Evolutionary conservation across 1,139 yeast genomes (phyloP).

Genomic region (Eremothecium sinecaudum): DNA sequence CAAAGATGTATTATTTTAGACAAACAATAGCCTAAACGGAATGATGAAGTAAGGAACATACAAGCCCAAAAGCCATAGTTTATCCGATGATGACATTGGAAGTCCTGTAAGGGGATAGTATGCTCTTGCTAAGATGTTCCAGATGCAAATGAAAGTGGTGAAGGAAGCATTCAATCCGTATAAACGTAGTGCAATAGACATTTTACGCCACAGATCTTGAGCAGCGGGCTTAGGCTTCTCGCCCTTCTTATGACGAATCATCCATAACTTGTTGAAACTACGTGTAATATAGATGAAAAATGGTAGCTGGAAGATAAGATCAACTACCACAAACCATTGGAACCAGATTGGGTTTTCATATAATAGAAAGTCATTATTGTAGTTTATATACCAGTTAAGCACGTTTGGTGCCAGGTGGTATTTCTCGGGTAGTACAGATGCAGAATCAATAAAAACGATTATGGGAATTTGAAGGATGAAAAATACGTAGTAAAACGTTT

Average conservation of each 20-base stretch:
- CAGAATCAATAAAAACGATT: constrained; percentile 65
- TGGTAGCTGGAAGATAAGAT: constrained; percentile 68
- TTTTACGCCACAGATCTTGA: constrained; percentile 3
- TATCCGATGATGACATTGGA: constrained; percentile 15
- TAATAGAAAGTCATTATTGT: constrained; percentile 65
- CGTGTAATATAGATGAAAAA: constrained; percentile 37
- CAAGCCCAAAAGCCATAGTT: constrained; percentile 16
- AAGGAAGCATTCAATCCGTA: constrained; percentile 27
- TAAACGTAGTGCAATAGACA: constrained; percentile 14
- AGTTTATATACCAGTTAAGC: constrained; percentile 47
- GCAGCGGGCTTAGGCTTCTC: constrained; percentile 9
- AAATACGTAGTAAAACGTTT: constrained; percentile 4
- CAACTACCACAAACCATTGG: constrained; percentile 57
- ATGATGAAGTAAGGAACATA: constrained; percentile 26
- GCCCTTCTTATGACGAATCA: constrained; percentile 1
- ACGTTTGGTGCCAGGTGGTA: constrained; percentile 45
- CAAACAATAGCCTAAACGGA: constrained; percentile 20
- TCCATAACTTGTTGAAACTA: constrained; percentile 10
- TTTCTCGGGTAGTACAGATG: constrained; percentile 52
- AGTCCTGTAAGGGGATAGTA: constrained; percentile 20
- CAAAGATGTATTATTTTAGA: too few relatives aligned
- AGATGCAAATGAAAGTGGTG: constrained; percentile 25
- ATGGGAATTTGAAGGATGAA: constrained; percentile 44
- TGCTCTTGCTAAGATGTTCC: constrained; percentile 19
- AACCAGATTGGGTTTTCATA: constrained; percentile 59